phyloP scores from a whole-genome alignment of 257 asterid genomes.

The Henckelia pumila region DNA sequence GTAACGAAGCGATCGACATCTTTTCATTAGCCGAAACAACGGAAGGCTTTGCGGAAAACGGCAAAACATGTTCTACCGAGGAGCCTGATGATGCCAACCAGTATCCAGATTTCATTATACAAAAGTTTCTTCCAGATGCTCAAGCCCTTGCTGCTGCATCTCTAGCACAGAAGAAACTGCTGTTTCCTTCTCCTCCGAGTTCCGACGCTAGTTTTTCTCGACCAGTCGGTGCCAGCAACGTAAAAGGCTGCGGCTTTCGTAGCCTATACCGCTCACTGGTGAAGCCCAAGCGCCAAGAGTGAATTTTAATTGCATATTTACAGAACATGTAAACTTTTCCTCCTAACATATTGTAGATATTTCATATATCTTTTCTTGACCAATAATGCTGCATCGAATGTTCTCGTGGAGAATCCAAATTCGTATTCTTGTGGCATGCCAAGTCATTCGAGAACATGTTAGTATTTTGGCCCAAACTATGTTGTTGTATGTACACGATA shows the following conservation, averaged over 20 bases:
- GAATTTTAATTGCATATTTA: neutral
- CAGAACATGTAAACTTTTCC: neutral
- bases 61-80: constrained; percentile 12
- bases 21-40: constrained; percentile 61
- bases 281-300: constrained; percentile 50
- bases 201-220: constrained; percentile 28
- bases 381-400: neutral
- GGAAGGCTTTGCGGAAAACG: constrained; percentile 31
- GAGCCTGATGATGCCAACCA: constrained; percentile 18
- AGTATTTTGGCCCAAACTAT: no score
- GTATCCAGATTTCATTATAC: constrained; percentile 57
- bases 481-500: no score
- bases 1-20: constrained; percentile 42
- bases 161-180: constrained; percentile 30
- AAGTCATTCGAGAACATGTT: neutral
- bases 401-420: neutral
- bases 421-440: neutral
- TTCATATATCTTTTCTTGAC: neutral
- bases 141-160: constrained; percentile 72
- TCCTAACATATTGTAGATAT: no score
- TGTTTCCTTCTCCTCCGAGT: constrained; percentile 12
- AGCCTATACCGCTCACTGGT: constrained; percentile 59
- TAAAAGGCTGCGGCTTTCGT: constrained; percentile 62
- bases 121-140: constrained; percentile 77
- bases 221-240: constrained; percentile 35